Evolutionary conservation across 1,284 basidiomycete species (phyloP), one percentile per base, ranked within the genome.

Genomic region (Cryptococcus deneoformans): DNA sequence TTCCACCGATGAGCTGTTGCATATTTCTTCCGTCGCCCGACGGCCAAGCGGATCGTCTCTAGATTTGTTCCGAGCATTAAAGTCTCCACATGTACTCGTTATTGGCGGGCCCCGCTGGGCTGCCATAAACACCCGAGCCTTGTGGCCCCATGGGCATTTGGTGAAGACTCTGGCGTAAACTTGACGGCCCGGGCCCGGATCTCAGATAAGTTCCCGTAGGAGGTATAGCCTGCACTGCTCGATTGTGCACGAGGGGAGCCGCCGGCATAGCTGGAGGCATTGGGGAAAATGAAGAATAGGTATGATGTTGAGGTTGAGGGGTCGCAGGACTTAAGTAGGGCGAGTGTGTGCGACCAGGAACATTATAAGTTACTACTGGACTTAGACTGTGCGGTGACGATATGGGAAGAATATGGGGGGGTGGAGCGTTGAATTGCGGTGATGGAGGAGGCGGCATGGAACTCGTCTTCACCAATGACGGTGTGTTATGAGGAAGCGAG

Each of bases 151-250:
- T 24, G 14, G 51, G 54, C 7, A 37, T 51, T 5, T 59, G 66
- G 35, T 64, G 65, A 46, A 68, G 67, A 49, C 63, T 64, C 59
- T 70, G 68, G 36, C 68, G 56, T 29, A 70, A 45, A 38, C 55
- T 61, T n/a, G 64, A 67, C 35, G 68, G 66, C n/a, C 61, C 61
- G 29, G 66, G 60, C 9, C 49, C 62, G 16, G 66, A 60, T 58
- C 65, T 48, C 3, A 51, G 52, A 53, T 59, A 63, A 20, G 43
- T 44, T 20, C 42, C 45, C 50, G 52, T 9, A 24, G 55, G 16
- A 9, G 48, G 47, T 52, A 45, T 42, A 36, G 16, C 37, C 36
- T 5, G 56, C 29, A 16, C 40, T 20, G 20, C 20, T 20, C 20
- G 20, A 29, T 40, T 12, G 24, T 14, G 52, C 43, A 24, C 38